These are phyloP conservation scores for Grifola frondosa DNA, from an alignment of 1,284 basidiomycete species.

Conservation along the genomic window DNA sequence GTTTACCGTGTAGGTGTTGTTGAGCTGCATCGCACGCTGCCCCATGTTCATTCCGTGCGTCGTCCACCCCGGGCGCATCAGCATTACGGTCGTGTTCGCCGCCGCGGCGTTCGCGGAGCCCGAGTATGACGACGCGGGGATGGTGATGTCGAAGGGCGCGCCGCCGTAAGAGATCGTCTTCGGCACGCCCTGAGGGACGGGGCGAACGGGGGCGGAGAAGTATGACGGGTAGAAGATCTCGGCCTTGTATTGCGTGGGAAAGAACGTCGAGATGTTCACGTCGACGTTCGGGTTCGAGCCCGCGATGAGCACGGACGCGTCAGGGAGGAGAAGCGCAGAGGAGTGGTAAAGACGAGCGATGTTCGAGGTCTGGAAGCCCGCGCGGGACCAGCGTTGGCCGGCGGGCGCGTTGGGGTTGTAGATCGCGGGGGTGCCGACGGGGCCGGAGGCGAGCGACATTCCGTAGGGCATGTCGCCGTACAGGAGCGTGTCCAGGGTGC, in stretches of 20 bases:
- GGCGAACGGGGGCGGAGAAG: constrained; percentile 75
- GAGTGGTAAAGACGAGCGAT: constrained; percentile 88
- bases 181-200: constrained; percentile 73
- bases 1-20: constrained; percentile 81
- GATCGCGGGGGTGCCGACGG: constrained; percentile 70
- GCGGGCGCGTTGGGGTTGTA: constrained; percentile 68
- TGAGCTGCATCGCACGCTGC: constrained; percentile 74
- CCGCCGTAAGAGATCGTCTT: constrained; percentile 83
- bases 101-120: constrained; percentile 70
- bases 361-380: constrained; percentile 57
- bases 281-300: constrained; percentile 95
- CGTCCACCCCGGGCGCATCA: constrained; percentile 88
- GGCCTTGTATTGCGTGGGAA: constrained; percentile 83
- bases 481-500: constrained; percentile 48
- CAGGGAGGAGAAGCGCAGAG: constrained; percentile 86
- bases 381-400: constrained; percentile 74
- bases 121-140: constrained; percentile 63
- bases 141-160: constrained; percentile 65
- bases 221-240: constrained; percentile 89
- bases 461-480: constrained; percentile 73
- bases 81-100: constrained; percentile 75
- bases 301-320: constrained; percentile 84
- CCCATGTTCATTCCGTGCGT: constrained; percentile 97
- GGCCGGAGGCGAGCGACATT: constrained; percentile 64
- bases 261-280: constrained; percentile 65